phyloP scores from a whole-genome alignment of 2,329 filamentous ascomycete genomes.

The Paracoccidioides brasiliensis region DNA sequence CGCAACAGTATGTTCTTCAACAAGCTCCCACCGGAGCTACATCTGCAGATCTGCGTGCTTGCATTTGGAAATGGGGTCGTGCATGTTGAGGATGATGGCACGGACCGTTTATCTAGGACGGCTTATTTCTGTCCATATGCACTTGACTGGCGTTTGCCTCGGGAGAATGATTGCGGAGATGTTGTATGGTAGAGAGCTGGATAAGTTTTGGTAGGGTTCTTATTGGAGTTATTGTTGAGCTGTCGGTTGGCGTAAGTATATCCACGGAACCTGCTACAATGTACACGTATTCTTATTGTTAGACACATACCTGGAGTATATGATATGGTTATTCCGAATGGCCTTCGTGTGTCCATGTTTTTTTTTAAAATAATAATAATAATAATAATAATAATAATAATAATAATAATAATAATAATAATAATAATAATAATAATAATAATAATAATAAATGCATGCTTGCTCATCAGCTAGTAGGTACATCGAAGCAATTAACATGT shows the following conservation, averaged over 20 bases:
- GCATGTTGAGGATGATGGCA: background rate
- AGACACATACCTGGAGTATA: background rate
- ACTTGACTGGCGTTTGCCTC: background rate
- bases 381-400: too few species aligned
- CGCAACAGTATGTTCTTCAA: background rate
- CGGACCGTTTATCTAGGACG: background rate
- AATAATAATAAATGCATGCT: too few species aligned
- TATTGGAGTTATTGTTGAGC: background rate
- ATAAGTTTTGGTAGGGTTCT: background rate
- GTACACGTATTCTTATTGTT: background rate
- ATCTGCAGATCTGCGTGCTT: background rate
- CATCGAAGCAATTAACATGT: background rate
- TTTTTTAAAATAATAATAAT: too few species aligned
- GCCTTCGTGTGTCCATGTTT: too few species aligned
- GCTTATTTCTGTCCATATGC: background rate
- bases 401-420: too few species aligned
- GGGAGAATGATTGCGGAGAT: background rate
- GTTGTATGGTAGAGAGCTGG: background rate
- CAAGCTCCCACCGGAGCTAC: background rate
- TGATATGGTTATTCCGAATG: too few species aligned
- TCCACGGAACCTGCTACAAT: too few species aligned
- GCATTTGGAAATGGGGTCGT: background rate
- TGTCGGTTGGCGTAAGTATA: background rate
- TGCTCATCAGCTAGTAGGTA: background rate
- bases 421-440: too few species aligned